These are phyloP conservation scores for Pleurotus tuoliensis DNA, from an alignment of 768 basidiomycete species.

Conservation along the genomic window DNA sequence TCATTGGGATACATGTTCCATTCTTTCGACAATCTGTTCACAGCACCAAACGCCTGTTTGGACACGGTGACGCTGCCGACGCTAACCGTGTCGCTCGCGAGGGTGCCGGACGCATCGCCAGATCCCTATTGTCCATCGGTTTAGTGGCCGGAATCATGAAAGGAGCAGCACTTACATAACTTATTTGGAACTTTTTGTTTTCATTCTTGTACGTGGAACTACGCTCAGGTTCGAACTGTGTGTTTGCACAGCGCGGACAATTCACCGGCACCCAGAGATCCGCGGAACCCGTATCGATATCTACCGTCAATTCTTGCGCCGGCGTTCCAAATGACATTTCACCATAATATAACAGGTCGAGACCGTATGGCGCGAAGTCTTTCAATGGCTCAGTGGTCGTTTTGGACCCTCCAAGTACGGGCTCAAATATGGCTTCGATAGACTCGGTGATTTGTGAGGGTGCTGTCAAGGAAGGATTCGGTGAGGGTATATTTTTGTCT, in stretches of 20 bases:
- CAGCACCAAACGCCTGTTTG: slow-evolving; percentile 56
- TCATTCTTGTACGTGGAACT: slow-evolving; percentile 40
- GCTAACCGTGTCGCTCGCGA: slow-evolving; percentile 48
- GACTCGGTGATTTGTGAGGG: too few relatives aligned
- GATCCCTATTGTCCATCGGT: slow-evolving; percentile 35
- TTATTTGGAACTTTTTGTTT: slow-evolving; percentile 29
- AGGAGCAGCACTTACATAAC: slow-evolving; percentile 36
- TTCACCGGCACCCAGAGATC: slow-evolving; percentile 55
- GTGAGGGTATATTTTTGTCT: neutral
- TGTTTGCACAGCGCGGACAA: slow-evolving; percentile 35
- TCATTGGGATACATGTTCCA: slow-evolving; percentile 48
- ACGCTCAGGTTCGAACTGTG: slow-evolving; percentile 30
- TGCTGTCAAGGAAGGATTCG: neutral
- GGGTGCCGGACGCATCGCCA: slow-evolving; percentile 46
- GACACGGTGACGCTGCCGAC: slow-evolving; percentile 40
- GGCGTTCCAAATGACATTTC: slow-evolving; percentile 50
- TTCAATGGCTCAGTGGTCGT: slow-evolving; percentile 4
- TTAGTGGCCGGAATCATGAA: neutral
- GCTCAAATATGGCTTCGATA: too few relatives aligned
- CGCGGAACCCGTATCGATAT: slow-evolving; percentile 66
- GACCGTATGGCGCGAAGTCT: slow-evolving; percentile 18
- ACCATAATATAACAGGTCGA: slow-evolving; percentile 28
- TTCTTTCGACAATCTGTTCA: slow-evolving; percentile 40
- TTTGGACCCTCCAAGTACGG: too few relatives aligned
- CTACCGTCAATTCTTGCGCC: slow-evolving; percentile 46